Conservation (phyloP, 1,139 yeast species). For the Yamadazyma atmosphaerica region DNA sequence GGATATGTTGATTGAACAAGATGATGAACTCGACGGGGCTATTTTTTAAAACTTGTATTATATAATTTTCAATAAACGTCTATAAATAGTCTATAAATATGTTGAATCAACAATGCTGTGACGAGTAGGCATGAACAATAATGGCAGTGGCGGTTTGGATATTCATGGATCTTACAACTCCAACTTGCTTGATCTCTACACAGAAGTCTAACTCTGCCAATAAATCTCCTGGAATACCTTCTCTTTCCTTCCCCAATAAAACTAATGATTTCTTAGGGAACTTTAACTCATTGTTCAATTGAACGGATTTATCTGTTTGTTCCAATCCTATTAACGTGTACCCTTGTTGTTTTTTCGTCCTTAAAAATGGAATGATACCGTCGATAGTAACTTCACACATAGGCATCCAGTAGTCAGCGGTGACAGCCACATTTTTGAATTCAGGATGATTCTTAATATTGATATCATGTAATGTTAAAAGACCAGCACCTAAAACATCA, state of each 20-base stretch:
- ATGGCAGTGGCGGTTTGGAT: slow-evolving; percentile 97
- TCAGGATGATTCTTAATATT: slow-evolving; percentile 62
- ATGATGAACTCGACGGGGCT: slow-evolving; percentile 31
- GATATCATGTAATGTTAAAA: slow-evolving; percentile 73
- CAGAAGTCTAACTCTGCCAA: slow-evolving; percentile 83
- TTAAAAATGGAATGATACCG: slow-evolving; percentile 56
- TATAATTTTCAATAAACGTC: slow-evolving; percentile 5
- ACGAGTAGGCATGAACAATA: slow-evolving; percentile 85
- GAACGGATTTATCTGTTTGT: slow-evolving; percentile 85
- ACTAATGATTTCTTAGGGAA: slow-evolving; percentile 82
- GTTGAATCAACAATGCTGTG: slow-evolving; percentile 55
- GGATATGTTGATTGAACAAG: slow-evolving; percentile 41
- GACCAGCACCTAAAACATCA: slow-evolving; percentile 89
- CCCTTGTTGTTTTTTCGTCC: slow-evolving; percentile 68
- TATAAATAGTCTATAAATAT: too few relatives aligned
- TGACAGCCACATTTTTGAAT: slow-evolving; percentile 85
- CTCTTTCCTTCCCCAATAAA: slow-evolving; percentile 81
- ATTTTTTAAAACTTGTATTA: slow-evolving; percentile 20
- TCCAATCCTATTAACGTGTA: slow-evolving; percentile 87
- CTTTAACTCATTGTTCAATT: slow-evolving; percentile 57
- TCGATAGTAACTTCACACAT: slow-evolving; percentile 72
- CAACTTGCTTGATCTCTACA: slow-evolving; percentile 88
- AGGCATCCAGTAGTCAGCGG: slow-evolving; percentile 97
- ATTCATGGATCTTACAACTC: slow-evolving; percentile 91
- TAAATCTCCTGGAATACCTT: slow-evolving; percentile 87